Percentiles rank a stretch among this genome's conserved stretches.
Conservation (phyloP, 192 early-diverging fungal species). For the Backusella parvicylindrica region DNA sequence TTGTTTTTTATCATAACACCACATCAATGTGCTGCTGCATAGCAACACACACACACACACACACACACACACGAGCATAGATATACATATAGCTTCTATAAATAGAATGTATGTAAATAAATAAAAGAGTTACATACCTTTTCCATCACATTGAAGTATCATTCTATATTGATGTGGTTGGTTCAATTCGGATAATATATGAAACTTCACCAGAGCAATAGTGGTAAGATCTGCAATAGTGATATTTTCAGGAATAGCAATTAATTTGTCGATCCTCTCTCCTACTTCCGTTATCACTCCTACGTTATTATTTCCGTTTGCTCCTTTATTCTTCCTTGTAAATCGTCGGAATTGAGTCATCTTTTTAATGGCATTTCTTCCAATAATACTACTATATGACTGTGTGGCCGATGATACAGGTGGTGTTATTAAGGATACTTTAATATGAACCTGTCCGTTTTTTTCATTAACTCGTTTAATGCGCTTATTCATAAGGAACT, state of each 20-base stretch:
- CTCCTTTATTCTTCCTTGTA: constrained; percentile 9
- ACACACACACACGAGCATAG: no score
- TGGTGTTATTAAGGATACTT: constrained; percentile 5
- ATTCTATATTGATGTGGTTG: constrained; percentile 31
- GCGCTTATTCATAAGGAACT: constrained; percentile 46
- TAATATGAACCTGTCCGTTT: constrained; percentile 17
- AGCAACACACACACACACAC: no score
- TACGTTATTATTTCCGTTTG: not conserved
- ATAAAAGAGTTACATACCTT: not conserved
- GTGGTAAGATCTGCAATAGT: constrained; percentile 40
- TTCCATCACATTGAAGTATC: not conserved
- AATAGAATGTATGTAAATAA: not conserved
- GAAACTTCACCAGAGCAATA: constrained; percentile 41
- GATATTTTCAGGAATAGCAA: constrained; percentile 36
- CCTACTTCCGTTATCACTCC: not conserved
- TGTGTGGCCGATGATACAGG: not conserved
- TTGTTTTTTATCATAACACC: no score
- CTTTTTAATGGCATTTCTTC: constrained; percentile 4
- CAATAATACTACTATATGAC: not conserved
- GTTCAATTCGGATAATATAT: constrained; percentile 36
- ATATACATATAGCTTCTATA: no score
- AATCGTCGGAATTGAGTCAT: constrained; percentile 8
- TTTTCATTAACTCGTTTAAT: constrained; percentile 31
- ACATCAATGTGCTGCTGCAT: no score
- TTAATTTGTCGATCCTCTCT: constrained; percentile 31